A percentile compares a stretch with the other conserved stretches of the same genome.
phyloP scores from a whole-genome alignment of 176 grass and related monocot species.

The Bolboschoenus planiculmis region DNA sequence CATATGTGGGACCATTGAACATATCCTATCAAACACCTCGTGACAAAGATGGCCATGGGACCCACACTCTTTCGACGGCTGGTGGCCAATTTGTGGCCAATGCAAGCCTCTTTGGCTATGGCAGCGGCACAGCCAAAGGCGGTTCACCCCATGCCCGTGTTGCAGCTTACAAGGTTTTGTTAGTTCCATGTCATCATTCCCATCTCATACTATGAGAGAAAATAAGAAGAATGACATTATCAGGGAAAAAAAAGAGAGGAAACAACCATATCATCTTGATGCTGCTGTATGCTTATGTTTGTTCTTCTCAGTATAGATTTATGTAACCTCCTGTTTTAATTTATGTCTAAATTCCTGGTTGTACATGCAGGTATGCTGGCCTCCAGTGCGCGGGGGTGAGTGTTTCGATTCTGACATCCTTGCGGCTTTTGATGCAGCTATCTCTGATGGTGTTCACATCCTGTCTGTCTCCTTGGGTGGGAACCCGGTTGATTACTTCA shows the following conservation, averaged over 20 bases:
- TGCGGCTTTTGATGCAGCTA: conserved; percentile 62
- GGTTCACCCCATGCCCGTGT: conserved; percentile 56
- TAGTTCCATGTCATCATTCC: background rate
- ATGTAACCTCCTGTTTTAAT: background rate
- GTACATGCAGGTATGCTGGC: conserved; percentile 37
- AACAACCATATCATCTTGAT: background rate
- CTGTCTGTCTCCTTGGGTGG: conserved; percentile 64
- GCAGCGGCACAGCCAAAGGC: conserved; percentile 46
- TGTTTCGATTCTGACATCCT: conserved; percentile 62
- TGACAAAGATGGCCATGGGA: conserved; percentile 52
- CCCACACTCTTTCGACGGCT: conserved; percentile 70
- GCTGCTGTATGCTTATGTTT: background rate
- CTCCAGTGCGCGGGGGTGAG: background rate
- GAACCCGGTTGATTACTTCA: background rate
- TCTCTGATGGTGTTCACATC: conserved; percentile 64
- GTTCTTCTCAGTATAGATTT: too few species aligned
- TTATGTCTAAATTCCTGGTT: background rate
- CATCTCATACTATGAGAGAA: background rate
- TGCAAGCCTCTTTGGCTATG: conserved; percentile 34
- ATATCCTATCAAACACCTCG: conserved; percentile 37
- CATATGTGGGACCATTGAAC: background rate
- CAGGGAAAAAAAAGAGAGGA: background rate
- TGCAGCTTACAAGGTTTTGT: conserved; percentile 47
- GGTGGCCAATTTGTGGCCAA: conserved; percentile 39
- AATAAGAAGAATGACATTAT: too few species aligned